These are phyloP conservation scores for Daedaleopsis sinensis DNA, from an alignment of 768 basidiomycete species.

Conservation along the genomic window DNA sequence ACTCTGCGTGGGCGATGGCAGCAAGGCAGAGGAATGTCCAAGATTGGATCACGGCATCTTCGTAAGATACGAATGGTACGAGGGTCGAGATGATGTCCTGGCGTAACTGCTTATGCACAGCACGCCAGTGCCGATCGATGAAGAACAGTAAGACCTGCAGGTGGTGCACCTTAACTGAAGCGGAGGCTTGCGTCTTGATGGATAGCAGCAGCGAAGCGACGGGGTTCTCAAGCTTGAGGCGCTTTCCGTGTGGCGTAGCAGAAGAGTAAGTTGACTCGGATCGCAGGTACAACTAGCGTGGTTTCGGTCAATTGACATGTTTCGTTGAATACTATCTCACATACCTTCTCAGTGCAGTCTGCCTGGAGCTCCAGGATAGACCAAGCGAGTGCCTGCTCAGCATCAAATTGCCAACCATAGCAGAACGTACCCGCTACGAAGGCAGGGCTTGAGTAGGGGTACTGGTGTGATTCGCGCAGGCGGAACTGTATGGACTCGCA, in stretches of 20 bases:
- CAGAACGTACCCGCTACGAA: constrained; percentile 72
- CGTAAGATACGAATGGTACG: constrained; percentile 60
- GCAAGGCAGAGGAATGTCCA: constrained; percentile 87
- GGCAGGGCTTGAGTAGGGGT: constrained; percentile 30
- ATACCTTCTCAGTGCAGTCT: constrained; percentile 48
- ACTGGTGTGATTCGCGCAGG: constrained; percentile 19
- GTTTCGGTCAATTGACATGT: background rate
- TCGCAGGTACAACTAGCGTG: constrained; percentile 58
- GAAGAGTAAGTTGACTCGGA: constrained; percentile 56
- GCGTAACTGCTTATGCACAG: constrained; percentile 61
- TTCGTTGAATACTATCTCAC: too few relatives aligned
- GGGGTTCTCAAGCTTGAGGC: constrained; percentile 59
- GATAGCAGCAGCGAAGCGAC: constrained; percentile 55
- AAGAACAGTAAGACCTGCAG: constrained; percentile 86
- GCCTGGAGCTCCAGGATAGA: constrained; percentile 78
- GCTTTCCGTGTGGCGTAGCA: constrained; percentile 49
- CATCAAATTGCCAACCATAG: constrained; percentile 73
- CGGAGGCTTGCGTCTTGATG: constrained; percentile 40
- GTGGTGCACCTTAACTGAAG: constrained; percentile 47
- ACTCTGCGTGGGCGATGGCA: constrained; percentile 61
- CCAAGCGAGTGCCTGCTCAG: constrained; percentile 77
- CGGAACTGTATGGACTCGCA: constrained; percentile 68
- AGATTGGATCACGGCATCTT: constrained; percentile 69
- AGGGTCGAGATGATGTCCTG: constrained; percentile 57
- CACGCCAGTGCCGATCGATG: constrained; percentile 74